phyloP scores from a whole-genome alignment of 2,329 filamentous ascomycete species.

The Ophiostoma quercus region DNA sequence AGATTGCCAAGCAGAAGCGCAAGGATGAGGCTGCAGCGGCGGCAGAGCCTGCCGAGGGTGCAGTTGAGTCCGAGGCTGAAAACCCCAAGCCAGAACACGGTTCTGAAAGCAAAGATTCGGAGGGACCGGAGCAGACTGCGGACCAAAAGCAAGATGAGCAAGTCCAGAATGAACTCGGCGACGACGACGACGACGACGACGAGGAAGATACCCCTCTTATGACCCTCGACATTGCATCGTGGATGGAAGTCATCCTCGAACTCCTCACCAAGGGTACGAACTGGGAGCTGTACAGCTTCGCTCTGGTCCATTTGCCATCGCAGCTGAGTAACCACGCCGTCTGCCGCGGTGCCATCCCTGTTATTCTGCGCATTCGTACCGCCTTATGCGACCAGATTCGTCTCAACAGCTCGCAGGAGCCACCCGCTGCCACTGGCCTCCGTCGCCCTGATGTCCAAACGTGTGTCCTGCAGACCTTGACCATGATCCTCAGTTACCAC shows the following conservation, averaged over 20 bases:
- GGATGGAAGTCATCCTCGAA: constrained; percentile 72
- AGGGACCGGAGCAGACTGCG: not conserved
- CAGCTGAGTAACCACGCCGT: constrained; percentile 87
- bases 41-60: not conserved
- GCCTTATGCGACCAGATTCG: constrained; percentile 79
- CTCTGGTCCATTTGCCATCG: constrained; percentile 77
- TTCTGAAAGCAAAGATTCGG: not conserved
- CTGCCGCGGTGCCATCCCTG: constrained; percentile 66
- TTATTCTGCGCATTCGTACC: constrained; percentile 70
- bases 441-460: constrained; percentile 85
- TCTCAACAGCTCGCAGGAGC: constrained; percentile 71
- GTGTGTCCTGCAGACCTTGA: constrained; percentile 80
- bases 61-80: not conserved
- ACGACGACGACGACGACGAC: not conserved
- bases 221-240: constrained; percentile 56
- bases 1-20: constrained; percentile 9
- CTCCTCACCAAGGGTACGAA: constrained; percentile 69
- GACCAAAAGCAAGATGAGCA: not conserved
- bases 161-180: too few species aligned
- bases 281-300: constrained; percentile 91
- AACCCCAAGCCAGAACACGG: not conserved
- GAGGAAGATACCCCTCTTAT: not conserved
- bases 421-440: constrained; percentile 70
- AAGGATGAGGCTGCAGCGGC: constrained; percentile 14
- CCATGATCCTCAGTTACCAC: constrained; percentile 86